Percentiles rank a stretch among this genome's conserved stretches.
phyloP scores from a whole-genome alignment of 2,329 filamentous ascomycete species.

The Trichoderma citrinoviride region DNA sequence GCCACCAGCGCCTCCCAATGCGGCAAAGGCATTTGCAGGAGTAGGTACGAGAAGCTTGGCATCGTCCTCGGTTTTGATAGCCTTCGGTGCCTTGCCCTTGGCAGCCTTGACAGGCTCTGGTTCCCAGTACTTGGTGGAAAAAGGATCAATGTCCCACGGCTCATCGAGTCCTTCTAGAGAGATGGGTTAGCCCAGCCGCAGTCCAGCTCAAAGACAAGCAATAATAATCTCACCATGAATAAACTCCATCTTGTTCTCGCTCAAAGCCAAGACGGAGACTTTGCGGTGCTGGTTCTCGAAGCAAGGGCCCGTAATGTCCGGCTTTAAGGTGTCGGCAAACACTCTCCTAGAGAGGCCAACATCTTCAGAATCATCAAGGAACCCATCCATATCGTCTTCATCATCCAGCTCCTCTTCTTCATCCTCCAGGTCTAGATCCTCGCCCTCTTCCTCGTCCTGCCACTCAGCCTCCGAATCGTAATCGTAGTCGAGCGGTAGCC shows the following conservation, averaged over 20 bases:
- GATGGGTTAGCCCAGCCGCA: slow-evolving; percentile 24
- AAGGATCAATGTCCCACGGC: slow-evolving; percentile 71
- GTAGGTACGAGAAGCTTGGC: slow-evolving; percentile 36
- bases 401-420: slow-evolving; percentile 68
- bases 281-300: slow-evolving; percentile 65
- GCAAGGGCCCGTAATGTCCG: slow-evolving; percentile 75
- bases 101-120: slow-evolving; percentile 33
- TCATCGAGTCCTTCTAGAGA: slow-evolving; percentile 45
- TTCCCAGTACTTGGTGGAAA: slow-evolving; percentile 78
- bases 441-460: slow-evolving; percentile 69
- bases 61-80: slow-evolving; percentile 21
- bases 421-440: slow-evolving; percentile 66
- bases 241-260: slow-evolving; percentile 70
- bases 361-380: slow-evolving; percentile 85
- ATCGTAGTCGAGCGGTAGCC: slow-evolving; percentile 71
- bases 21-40: slow-evolving; percentile 39
- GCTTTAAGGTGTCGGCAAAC: slow-evolving; percentile 69
- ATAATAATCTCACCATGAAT: slow-evolving; percentile 57
- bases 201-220: too few species aligned
- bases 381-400: slow-evolving; percentile 84
- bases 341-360: slow-evolving; percentile 52
- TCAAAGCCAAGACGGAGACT: slow-evolving; percentile 48
- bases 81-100: slow-evolving; percentile 12
- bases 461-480: slow-evolving; percentile 86
- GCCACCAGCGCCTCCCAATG: slow-evolving; percentile 28